Evolutionary conservation across 1,139 yeast genomes (phyloP).

Genomic region (Nakaseomyces glabratus): DNA sequence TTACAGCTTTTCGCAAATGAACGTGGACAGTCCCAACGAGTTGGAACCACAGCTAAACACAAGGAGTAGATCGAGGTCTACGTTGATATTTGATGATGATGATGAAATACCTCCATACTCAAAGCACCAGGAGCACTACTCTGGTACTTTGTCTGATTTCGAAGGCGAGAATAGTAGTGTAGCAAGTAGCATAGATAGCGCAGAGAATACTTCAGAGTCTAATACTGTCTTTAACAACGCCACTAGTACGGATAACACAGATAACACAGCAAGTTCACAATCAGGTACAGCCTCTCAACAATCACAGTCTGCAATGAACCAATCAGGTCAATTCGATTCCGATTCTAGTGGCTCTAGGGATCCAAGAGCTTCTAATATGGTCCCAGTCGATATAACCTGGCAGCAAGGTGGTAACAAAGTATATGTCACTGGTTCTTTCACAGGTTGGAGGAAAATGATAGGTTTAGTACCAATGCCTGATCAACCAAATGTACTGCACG

Average conservation of each 20-base stretch:
- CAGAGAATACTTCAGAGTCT: slow-evolving; percentile 3
- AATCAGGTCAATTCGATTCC: slow-evolving; percentile 7
- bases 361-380: slow-evolving; percentile 20
- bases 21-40: slow-evolving; percentile 24
- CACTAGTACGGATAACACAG: slow-evolving; percentile 1
- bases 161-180: slow-evolving; percentile 8
- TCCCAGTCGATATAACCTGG: slow-evolving; percentile 84
- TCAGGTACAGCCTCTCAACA: slow-evolving; percentile 9
- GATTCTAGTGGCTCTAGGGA: slow-evolving; percentile 5
- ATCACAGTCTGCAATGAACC: slow-evolving; percentile 7
- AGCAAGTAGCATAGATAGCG: slow-evolving; percentile 8
- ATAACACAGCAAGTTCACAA: slow-evolving; percentile 9
- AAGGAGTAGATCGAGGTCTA: slow-evolving; percentile 13
- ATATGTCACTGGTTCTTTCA: slow-evolving; percentile 87
- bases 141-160: slow-evolving; percentile 10
- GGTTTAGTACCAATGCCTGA: slow-evolving; percentile 49
- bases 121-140: slow-evolving; percentile 12
- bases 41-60: slow-evolving; percentile 13
- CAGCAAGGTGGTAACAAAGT: slow-evolving; percentile 90
- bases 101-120: slow-evolving; percentile 17
- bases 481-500: slow-evolving; percentile 37
- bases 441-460: slow-evolving; percentile 94
- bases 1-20: slow-evolving; percentile 29
- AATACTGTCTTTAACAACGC: background rate
- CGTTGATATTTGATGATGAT: slow-evolving; percentile 18